These are phyloP conservation scores for Neoboletus magnificus DNA, from an alignment of 768 basidiomycete species.

Conservation along the genomic window DNA sequence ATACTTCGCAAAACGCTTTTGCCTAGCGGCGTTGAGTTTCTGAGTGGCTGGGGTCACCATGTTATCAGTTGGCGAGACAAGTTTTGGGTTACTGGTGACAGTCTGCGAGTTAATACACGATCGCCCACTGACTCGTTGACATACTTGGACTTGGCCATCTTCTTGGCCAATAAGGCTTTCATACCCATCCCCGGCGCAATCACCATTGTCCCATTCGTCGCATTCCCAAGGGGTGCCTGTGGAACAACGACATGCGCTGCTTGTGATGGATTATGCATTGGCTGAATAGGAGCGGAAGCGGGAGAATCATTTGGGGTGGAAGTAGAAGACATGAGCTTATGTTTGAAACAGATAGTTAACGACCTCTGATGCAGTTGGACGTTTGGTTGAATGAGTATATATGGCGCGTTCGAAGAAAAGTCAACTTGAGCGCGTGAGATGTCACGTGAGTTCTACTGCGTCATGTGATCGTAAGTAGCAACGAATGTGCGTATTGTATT, in stretches of 20 bases:
- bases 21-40: slow-evolving; percentile 87
- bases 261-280: slow-evolving; percentile 81
- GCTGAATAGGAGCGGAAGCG: slow-evolving; percentile 58
- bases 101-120: slow-evolving; percentile 3
- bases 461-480: slow-evolving; percentile 13
- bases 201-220: slow-evolving; percentile 47
- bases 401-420: slow-evolving; percentile 16
- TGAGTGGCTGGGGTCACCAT: slow-evolving; percentile 92
- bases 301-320: slow-evolving; percentile 69
- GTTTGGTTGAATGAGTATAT: background rate
- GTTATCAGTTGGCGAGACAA: slow-evolving; percentile 92
- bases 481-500: no score
- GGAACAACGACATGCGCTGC: slow-evolving; percentile 77
- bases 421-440: slow-evolving; percentile 28
- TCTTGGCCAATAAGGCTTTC: slow-evolving; percentile 91
- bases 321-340: slow-evolving; percentile 44
- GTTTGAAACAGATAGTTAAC: background rate
- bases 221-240: slow-evolving; percentile 75
- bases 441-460: slow-evolving; percentile 20
- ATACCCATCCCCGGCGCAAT: slow-evolving; percentile 75
- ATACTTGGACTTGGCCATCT: slow-evolving; percentile 84
- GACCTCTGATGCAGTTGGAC: slow-evolving; percentile 1
- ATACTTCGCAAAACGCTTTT: slow-evolving; percentile 91
- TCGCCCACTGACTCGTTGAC: slow-evolving; percentile 29
- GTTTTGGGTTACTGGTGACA: slow-evolving; percentile 70